Evolutionary conservation across 1,284 basidiomycete genomes (phyloP).

Genomic region (Ustilago nuda): DNA sequence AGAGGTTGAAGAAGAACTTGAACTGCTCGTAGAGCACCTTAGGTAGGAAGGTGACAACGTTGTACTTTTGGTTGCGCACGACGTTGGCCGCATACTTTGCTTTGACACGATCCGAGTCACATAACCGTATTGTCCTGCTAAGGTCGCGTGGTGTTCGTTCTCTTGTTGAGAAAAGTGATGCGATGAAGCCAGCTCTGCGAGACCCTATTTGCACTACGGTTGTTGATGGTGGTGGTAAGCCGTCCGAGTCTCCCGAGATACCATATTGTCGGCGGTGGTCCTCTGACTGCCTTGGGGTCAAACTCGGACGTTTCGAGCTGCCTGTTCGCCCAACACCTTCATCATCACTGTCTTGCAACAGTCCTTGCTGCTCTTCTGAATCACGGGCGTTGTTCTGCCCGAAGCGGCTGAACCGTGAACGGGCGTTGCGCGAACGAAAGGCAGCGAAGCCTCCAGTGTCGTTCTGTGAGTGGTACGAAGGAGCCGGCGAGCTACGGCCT

Average conservation of each 20-base stretch:
- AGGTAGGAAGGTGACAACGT: conserved; percentile 90
- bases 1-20: conserved; percentile 99
- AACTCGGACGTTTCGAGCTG: conserved; percentile 20
- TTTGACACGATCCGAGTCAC: conserved; percentile 37
- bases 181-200: conserved; percentile 33
- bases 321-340: conserved; percentile 3
- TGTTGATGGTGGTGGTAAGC: conserved; percentile 17
- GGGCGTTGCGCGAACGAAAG: conserved; percentile 42
- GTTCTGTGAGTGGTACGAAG: conserved; percentile 38
- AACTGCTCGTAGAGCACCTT: conserved; percentile 99
- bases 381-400: conserved; percentile 48
- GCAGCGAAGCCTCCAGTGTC: conserved; percentile 38
- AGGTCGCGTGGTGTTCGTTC: conserved; percentile 28
- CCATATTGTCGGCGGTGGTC: conserved; percentile 48
- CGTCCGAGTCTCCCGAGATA: conserved; percentile 23
- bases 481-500: conserved; percentile 40
- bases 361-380: conserved; percentile 50
- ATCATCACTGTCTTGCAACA: conserved; percentile 40
- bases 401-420: conserved; percentile 44
- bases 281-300: conserved; percentile 38
- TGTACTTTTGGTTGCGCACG: conserved; percentile 98
- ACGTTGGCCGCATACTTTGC: conserved; percentile 77
- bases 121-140: conserved; percentile 41
- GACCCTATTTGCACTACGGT: conserved; percentile 30
- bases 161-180: conserved; percentile 32